Percentiles rank a stretch among this genome's conserved stretches.
These are phyloP conservation scores for Xylaria curta DNA, from an alignment of 495 filamentous ascomycete species.

Conservation along the genomic window DNA sequence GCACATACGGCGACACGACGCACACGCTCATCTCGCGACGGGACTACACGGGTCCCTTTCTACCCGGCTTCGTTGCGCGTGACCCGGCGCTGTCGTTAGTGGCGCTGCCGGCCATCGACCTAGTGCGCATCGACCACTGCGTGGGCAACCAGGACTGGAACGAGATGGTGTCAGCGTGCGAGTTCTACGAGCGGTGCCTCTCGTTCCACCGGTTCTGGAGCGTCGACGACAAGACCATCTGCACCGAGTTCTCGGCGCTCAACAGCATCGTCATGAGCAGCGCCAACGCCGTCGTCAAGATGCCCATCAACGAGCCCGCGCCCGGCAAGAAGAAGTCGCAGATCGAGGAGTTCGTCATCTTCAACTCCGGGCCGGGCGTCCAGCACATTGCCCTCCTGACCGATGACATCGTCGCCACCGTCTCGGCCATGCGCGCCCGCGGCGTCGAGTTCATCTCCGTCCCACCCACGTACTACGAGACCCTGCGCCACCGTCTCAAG, in stretches of 20 bases:
- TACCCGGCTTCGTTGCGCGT: constrained; percentile 76
- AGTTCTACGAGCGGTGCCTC: constrained; percentile 88
- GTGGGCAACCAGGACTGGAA: constrained; percentile 94
- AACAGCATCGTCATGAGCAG: constrained; percentile 87
- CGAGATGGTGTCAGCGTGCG: constrained; percentile 82
- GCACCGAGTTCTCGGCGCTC: constrained; percentile 86
- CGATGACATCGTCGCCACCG: constrained; percentile 73
- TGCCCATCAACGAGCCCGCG: constrained; percentile 97
- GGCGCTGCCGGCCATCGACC: constrained; percentile 62
- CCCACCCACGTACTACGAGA: constrained; percentile 80
- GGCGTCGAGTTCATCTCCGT: constrained; percentile 91
- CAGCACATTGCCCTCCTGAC: constrained; percentile 92
- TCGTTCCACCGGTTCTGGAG: constrained; percentile 95
- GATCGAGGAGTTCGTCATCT: constrained; percentile 92
- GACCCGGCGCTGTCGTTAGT: constrained; percentile 35
- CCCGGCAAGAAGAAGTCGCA: constrained; percentile 83
- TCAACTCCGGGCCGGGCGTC: constrained; percentile 83
- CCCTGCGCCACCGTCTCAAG: constrained; percentile 71
- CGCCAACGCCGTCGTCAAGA: constrained; percentile 79
- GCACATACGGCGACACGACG: constrained; percentile 90
- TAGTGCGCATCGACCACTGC: constrained; percentile 86
- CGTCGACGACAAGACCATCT: constrained; percentile 86
- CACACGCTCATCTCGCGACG: constrained; percentile 80
- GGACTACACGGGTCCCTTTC: constrained; percentile 72
- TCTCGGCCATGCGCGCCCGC: constrained; percentile 73